Percentiles rank a stretch among this genome's conserved stretches.
Evolutionary conservation across 2,329 filamentous ascomycete genomes (phyloP).

Genomic region (Fusarium bulbicola): DNA sequence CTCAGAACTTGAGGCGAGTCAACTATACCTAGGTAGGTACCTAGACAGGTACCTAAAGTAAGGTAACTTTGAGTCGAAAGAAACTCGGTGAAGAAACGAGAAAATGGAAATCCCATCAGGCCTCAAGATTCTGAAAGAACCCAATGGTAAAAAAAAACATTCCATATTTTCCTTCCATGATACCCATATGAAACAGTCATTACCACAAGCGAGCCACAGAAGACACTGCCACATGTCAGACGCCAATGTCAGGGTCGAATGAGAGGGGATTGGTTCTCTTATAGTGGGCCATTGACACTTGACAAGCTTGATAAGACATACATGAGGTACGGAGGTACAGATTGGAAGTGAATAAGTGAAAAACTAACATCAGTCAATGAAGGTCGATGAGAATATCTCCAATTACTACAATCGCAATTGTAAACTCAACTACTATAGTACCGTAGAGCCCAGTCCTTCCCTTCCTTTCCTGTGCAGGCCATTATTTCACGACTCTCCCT

Average conservation of each 20-base stretch:
- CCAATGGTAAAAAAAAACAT: not conserved
- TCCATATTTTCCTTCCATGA: not conserved
- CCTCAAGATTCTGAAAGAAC: not conserved
- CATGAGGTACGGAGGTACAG: not conserved
- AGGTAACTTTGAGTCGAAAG: not conserved
- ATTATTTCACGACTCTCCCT: constrained; percentile 23
- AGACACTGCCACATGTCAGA: constrained; percentile 19
- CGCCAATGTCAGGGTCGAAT: constrained; percentile 27
- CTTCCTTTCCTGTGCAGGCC: not conserved
- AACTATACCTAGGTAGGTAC: not conserved
- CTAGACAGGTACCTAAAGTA: not conserved
- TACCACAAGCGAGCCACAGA: constrained; percentile 8
- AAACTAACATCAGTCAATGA: not conserved
- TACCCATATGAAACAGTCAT: constrained; percentile 19
- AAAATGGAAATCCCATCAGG: not conserved
- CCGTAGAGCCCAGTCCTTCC: not conserved
- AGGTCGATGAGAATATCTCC: not conserved
- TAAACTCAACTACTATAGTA: constrained; percentile 9
- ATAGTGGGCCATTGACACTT: constrained; percentile 4
- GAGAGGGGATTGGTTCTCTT: constrained; percentile 17
- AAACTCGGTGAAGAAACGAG: constrained; percentile 2
- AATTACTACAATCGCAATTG: constrained; percentile 11
- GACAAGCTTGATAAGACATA: not conserved
- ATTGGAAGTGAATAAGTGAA: not conserved
- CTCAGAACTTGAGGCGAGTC: constrained; percentile 30